Percentiles rank a stretch among this genome's conserved stretches.
Conservation (phyloP, 495 filamentous ascomycete genomes). For the Amphirosellinia nigrospora region DNA sequence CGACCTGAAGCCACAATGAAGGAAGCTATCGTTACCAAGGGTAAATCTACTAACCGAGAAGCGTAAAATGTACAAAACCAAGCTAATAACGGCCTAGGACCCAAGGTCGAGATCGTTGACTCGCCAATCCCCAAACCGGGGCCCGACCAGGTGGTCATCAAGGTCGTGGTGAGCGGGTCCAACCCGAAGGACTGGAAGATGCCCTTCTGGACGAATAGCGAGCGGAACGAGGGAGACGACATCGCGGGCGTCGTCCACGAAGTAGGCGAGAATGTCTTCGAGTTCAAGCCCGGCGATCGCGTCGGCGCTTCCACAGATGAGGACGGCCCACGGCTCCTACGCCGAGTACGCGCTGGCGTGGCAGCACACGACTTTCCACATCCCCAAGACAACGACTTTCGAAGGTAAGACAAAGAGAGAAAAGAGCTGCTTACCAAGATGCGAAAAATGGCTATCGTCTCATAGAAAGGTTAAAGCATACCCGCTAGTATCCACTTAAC, state of each 20-base stretch:
- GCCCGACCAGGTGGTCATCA: constrained; percentile 70
- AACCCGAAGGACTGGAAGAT: constrained; percentile 86
- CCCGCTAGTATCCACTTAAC: not conserved
- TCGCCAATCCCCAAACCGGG: constrained; percentile 66
- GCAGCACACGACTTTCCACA: constrained; percentile 71
- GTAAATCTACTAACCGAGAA: constrained; percentile 22
- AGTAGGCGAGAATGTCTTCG: constrained; percentile 64
- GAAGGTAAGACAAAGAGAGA: constrained; percentile 56
- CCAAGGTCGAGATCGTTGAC: constrained; percentile 66
- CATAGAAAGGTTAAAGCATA: not conserved
- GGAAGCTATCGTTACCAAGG: constrained; percentile 64
- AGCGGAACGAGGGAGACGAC: constrained; percentile 70
- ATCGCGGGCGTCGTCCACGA: constrained; percentile 71
- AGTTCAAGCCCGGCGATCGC: constrained; percentile 70
- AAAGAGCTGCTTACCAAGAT: not conserved
- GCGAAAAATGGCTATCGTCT: not conserved
- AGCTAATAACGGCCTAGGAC: constrained; percentile 34
- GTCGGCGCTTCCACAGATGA: constrained; percentile 72
- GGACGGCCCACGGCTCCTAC: constrained; percentile 62
- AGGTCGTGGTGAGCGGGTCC: constrained; percentile 69
- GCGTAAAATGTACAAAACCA: not conserved
- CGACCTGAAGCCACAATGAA: constrained; percentile 57
- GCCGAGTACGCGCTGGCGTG: constrained; percentile 74
- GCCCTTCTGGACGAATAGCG: constrained; percentile 27
- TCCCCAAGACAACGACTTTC: constrained; percentile 67